Evolutionary conservation across 2,329 filamentous ascomycete species (phyloP).

Genomic region (Parastagonospora nodorum): DNA sequence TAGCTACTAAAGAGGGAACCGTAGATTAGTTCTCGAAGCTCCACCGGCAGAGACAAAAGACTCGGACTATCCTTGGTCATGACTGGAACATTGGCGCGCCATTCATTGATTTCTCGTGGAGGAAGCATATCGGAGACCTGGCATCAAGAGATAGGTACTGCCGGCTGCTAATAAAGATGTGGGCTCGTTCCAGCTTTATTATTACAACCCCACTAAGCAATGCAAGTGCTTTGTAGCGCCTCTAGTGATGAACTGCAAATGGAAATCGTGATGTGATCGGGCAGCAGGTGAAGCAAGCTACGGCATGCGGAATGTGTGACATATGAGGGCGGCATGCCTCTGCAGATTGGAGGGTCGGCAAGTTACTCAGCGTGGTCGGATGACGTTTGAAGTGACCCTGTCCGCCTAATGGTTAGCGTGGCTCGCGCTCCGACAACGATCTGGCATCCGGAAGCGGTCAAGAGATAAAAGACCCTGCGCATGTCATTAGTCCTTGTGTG

Average conservation of each 20-base stretch:
- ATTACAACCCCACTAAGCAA: constrained; percentile 1
- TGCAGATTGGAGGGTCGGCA: too few species aligned
- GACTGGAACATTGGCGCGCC: constrained; percentile 5
- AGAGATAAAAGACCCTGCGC: constrained; percentile 14
- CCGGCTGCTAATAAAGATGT: neutral
- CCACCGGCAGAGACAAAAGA: constrained; percentile 39
- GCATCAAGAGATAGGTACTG: neutral
- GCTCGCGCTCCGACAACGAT: neutral
- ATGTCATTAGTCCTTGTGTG: constrained; percentile 17
- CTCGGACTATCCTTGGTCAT: constrained; percentile 21
- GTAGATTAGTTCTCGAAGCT: constrained; percentile 43
- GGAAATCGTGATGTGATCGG: neutral
- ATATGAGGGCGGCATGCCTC: neutral
- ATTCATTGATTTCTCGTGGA: constrained; percentile 6
- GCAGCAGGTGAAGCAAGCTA: too few species aligned
- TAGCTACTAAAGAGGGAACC: constrained; percentile 38
- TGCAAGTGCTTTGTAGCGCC: neutral
- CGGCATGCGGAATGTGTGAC: constrained; percentile 3
- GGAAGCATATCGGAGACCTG: constrained; percentile 4
- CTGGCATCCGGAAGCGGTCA: too few species aligned
- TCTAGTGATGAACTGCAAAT: constrained; percentile 2
- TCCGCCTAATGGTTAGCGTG: neutral
- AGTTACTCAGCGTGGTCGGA: neutral
- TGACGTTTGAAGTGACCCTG: neutral
- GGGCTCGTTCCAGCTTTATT: neutral